Evolutionary conservation across 331 rosid species (phyloP).

Genomic region (Acacia pycnantha): DNA sequence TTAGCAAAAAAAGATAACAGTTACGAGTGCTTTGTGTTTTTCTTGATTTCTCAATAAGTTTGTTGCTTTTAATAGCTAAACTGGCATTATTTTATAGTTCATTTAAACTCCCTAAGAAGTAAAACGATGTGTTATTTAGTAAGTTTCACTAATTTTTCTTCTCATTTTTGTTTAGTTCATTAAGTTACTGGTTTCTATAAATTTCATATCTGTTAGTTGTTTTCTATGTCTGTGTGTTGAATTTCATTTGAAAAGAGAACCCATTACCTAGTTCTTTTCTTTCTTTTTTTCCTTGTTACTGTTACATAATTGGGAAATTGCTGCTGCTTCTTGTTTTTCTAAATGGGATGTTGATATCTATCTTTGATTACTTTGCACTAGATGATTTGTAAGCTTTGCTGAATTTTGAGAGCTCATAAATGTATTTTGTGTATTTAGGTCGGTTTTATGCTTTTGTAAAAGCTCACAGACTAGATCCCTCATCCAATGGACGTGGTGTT

Average conservation of each 20-base stretch:
- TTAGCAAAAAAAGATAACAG: neutral
- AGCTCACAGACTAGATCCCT: slow-evolving; percentile 95
- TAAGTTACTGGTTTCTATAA: neutral
- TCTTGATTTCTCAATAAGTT: neutral
- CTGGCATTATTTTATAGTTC: neutral
- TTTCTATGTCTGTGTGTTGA: neutral
- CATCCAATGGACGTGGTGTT: slow-evolving; percentile 96
- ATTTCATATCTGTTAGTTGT: slow-evolving; percentile 4
- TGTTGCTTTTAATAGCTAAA: neutral
- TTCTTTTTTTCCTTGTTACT: neutral
- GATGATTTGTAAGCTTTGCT: slow-evolving; percentile 15
- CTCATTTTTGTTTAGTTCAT: slow-evolving; percentile 5
- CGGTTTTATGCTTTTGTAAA: slow-evolving; percentile 95
- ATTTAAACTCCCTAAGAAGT: neutral
- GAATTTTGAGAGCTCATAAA: slow-evolving; percentile 21
- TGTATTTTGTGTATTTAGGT: slow-evolving; percentile 41
- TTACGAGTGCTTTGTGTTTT: neutral
- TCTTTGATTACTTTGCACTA: neutral
- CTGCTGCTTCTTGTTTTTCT: slow-evolving; percentile 21
- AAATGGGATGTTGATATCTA: slow-evolving; percentile 14
- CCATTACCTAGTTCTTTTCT: neutral
- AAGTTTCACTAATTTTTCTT: neutral
- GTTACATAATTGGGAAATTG: neutral
- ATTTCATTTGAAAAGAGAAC: slow-evolving; percentile 25
- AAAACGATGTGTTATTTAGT: neutral